Evolutionary conservation across 768 basidiomycete species (phyloP).

Genomic region (Lactifluus pinguis): DNA sequence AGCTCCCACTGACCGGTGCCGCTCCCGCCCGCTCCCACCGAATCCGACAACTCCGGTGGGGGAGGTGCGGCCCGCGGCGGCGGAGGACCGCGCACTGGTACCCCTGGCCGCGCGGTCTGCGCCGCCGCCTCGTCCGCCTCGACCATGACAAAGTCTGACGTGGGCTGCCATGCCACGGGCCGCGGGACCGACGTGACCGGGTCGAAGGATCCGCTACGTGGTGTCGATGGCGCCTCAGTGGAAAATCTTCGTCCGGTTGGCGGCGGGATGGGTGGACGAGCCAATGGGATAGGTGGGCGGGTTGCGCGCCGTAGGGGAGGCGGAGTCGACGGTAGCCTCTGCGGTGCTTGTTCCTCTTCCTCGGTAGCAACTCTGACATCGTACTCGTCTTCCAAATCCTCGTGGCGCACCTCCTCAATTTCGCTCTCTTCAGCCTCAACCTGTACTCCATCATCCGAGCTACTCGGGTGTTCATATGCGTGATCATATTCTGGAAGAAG

Average conservation of each 20-base stretch:
- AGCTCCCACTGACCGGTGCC: conserved; percentile 51
- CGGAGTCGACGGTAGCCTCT: conserved; percentile 39
- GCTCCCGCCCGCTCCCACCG: conserved; percentile 28
- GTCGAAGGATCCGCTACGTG: conserved; percentile 12
- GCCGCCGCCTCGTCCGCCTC: conserved; percentile 22
- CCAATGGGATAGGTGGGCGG: conserved; percentile 23
- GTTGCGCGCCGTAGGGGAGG: conserved; percentile 33
- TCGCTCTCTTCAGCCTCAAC: conserved; percentile 69
- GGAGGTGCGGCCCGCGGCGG: conserved; percentile 27
- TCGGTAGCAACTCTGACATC: conserved; percentile 24
- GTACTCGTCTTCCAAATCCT: conserved; percentile 34
- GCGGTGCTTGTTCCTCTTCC: conserved; percentile 37
- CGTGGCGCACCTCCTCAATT: conserved; percentile 54
- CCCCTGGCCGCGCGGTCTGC: conserved; percentile 35
- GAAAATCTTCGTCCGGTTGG: neutral
- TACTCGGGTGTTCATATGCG: conserved; percentile 30
- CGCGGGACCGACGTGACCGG: conserved; percentile 20
- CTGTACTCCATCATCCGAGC: conserved; percentile 52
- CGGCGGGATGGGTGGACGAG: conserved; percentile 13
- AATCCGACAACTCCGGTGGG: conserved; percentile 26
- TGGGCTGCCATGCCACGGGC: conserved; percentile 25
- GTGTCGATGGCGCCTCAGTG: neutral
- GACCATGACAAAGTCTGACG: conserved; percentile 29
- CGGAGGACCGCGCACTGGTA: conserved; percentile 33
- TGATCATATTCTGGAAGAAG: conserved; percentile 36